Conservation (phyloP, 441 rosid species). For the Pelargonium myrrhifolium region DNA sequence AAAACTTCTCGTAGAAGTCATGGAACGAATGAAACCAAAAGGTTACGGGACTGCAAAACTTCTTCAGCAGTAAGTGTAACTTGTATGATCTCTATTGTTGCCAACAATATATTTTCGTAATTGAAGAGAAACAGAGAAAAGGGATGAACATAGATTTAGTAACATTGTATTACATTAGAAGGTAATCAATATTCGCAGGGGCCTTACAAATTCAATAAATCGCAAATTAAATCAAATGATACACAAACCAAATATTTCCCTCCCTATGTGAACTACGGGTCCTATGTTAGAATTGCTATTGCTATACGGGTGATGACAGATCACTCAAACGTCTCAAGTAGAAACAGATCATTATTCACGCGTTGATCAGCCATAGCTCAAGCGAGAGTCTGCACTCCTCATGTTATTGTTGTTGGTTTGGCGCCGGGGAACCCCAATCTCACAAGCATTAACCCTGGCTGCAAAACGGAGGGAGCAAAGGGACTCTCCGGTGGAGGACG, state of each 20-base stretch:
- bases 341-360: background rate
- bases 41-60: too few species aligned
- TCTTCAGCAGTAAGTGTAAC: too few species aligned
- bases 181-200: slow-evolving; percentile 10
- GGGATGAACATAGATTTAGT: background rate
- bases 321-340: background rate
- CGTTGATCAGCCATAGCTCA: slow-evolving; percentile 21
- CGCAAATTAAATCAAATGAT: slow-evolving; percentile 7
- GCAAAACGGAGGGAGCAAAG: slow-evolving; percentile 26
- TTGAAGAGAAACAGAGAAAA: slow-evolving; percentile 1
- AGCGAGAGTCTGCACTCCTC: slow-evolving; percentile 17
- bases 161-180: background rate
- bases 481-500: slow-evolving; percentile 23
- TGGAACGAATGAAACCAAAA: slow-evolving; percentile 40
- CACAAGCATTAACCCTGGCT: slow-evolving; percentile 25
- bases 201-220: slow-evolving; percentile 11
- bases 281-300: slow-evolving; percentile 39
- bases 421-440: slow-evolving; percentile 26
- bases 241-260: slow-evolving; percentile 17
- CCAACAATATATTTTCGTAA: too few species aligned
- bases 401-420: background rate
- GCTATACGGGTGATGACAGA: slow-evolving; percentile 3
- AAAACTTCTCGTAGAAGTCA: slow-evolving; percentile 60
- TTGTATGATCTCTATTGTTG: too few species aligned
- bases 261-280: slow-evolving; percentile 41